These are phyloP conservation scores for Baudoinia panamericana DNA, from an alignment of 495 filamentous ascomycete genomes.

Conservation along the genomic window DNA sequence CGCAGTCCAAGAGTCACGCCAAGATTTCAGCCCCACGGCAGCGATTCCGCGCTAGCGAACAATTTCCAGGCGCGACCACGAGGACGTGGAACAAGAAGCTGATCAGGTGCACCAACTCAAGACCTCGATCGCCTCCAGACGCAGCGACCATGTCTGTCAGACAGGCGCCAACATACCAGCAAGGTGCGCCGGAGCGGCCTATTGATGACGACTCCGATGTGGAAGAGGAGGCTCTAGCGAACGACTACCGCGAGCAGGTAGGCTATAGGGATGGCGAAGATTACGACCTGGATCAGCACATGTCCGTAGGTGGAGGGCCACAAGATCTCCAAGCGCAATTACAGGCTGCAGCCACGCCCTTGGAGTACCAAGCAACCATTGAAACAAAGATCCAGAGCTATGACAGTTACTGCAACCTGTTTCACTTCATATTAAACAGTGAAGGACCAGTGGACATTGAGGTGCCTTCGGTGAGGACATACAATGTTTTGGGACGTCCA, in stretches of 20 bases:
- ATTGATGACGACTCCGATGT: slow-evolving; percentile 76
- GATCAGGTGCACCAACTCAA: no score
- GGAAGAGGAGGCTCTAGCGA: slow-evolving; percentile 85
- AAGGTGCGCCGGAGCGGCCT: slow-evolving; percentile 23
- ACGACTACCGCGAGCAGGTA: slow-evolving; percentile 90
- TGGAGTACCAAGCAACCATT: slow-evolving; percentile 87
- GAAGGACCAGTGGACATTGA: slow-evolving; percentile 95
- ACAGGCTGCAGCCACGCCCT: slow-evolving; percentile 74
- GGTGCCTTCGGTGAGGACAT: slow-evolving; percentile 61
- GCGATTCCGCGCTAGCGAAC: background rate
- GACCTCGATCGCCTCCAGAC: no score
- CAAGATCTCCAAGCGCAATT: slow-evolving; percentile 85
- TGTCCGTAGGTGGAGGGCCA: slow-evolving; percentile 24
- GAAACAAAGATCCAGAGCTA: slow-evolving; percentile 96
- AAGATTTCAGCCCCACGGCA: background rate
- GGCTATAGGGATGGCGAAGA: slow-evolving; percentile 76
- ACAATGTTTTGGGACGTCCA: background rate
- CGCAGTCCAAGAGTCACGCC: background rate
- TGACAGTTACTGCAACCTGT: slow-evolving; percentile 96
- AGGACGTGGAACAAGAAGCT: no score
- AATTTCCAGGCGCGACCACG: no score
- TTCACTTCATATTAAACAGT: slow-evolving; percentile 97
- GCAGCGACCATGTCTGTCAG: slow-evolving; percentile 31
- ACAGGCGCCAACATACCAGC: slow-evolving; percentile 29
- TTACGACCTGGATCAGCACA: slow-evolving; percentile 51